phyloP scores from a whole-genome alignment of 2,329 filamentous ascomycete species.

The Knufia fluminis region DNA sequence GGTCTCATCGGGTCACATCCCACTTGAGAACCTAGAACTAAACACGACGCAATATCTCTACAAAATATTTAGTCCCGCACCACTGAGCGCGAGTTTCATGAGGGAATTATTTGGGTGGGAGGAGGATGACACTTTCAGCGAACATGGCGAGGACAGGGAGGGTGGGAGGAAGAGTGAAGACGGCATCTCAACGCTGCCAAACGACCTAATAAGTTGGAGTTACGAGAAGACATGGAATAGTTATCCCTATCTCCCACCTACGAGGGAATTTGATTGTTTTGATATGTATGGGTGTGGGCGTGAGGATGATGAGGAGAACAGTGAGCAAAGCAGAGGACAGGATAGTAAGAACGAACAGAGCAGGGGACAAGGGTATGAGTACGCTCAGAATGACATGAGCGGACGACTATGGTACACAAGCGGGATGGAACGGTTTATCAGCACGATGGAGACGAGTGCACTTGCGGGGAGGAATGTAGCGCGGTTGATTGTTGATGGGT shows the following conservation, averaged over 20 bases:
- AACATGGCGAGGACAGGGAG: constrained; percentile 21
- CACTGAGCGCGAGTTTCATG: constrained; percentile 40
- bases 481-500: constrained; percentile 44
- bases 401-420: constrained; percentile 46
- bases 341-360: too few species aligned
- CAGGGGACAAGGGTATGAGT: too few species aligned
- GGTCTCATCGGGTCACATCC: constrained; percentile 5
- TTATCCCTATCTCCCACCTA: constrained; percentile 77
- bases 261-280: constrained; percentile 78
- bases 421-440: constrained; percentile 85
- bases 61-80: constrained; percentile 55
- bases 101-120: constrained; percentile 39
- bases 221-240: constrained; percentile 69
- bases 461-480: constrained; percentile 65
- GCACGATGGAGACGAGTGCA: constrained; percentile 93
- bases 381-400: too few species aligned
- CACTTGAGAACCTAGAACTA: not conserved
- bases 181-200: constrained; percentile 23
- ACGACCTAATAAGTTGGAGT: constrained; percentile 59
- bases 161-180: too few species aligned
- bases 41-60: constrained; percentile 43
- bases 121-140: constrained; percentile 11
- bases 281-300: constrained; percentile 42
- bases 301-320: not conserved
- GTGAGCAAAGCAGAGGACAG: not conserved